These are phyloP conservation scores for Anisodus tanguticus DNA, from an alignment of 257 asterid genomes.

Conservation along the genomic window DNA sequence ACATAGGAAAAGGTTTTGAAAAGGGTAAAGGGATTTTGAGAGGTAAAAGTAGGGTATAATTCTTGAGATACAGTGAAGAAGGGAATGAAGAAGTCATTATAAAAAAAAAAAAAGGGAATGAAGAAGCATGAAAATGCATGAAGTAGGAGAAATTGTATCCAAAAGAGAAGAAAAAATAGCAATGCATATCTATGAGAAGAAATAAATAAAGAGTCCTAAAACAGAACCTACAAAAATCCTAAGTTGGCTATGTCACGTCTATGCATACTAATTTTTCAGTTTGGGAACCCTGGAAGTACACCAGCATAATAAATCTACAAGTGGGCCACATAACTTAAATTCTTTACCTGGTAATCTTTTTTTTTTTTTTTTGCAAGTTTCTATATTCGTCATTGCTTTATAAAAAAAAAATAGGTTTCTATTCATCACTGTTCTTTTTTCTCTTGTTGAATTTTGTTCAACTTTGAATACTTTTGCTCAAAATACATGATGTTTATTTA, in stretches of 20 bases:
- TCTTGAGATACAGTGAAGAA: not conserved
- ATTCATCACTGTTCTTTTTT: not conserved
- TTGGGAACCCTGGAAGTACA: not conserved
- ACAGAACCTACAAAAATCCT: not conserved
- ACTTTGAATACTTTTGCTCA: conserved; percentile 2
- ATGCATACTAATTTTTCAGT: too few species aligned
- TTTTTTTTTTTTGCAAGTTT: not conserved
- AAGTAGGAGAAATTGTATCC: not conserved
- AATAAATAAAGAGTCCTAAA: not conserved
- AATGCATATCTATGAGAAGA: not conserved
- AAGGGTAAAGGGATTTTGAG: not conserved
- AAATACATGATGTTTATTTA: not conserved
- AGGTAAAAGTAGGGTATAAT: not conserved
- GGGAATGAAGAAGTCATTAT: not conserved
- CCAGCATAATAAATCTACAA: not conserved
- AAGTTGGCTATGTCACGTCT: too few species aligned
- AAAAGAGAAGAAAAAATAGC: not conserved
- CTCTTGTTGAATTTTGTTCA: not conserved
- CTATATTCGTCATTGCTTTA: not conserved
- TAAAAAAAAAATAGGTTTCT: not conserved
- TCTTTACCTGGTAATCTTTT: not conserved
- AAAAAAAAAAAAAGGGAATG: not conserved
- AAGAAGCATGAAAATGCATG: not conserved
- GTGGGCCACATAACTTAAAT: not conserved
- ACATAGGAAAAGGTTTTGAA: not conserved